Evolutionary conservation across 176 grass and related monocot genomes (phyloP).

Genomic region (Urochloa ruziziensis): DNA sequence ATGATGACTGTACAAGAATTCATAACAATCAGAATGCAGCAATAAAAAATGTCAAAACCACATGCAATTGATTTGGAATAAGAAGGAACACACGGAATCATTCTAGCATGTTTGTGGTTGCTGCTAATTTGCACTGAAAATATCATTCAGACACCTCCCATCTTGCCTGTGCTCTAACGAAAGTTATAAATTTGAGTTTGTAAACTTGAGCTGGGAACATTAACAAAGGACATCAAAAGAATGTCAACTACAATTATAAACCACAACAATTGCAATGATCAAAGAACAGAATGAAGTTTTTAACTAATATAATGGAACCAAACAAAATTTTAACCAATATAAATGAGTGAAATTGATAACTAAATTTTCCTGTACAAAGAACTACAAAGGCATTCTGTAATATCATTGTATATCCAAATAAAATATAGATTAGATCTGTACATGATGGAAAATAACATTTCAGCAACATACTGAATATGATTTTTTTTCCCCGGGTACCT

Average conservation of each 20-base stretch:
- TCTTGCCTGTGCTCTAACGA: not conserved
- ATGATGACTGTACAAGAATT: not conserved
- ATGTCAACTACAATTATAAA: not conserved
- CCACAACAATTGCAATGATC: not conserved
- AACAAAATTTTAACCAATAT: not conserved
- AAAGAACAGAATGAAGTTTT: not conserved
- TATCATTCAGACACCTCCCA: not conserved
- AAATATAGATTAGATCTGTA: not conserved
- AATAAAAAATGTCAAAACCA: slow-evolving; percentile 1
- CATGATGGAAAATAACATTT: not conserved
- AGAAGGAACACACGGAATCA: not conserved
- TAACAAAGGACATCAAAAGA: not conserved
- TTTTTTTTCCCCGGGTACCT: not conserved
- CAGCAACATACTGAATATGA: not conserved
- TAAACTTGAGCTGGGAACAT: not conserved
- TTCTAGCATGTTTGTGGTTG: not conserved
- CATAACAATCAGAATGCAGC: not conserved
- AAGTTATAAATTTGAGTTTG: not conserved
- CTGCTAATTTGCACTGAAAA: not conserved
- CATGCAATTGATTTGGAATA: not conserved
- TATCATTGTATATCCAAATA: not conserved
- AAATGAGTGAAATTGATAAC: not conserved
- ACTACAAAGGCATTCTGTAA: not conserved
- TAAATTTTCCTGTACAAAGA: not conserved
- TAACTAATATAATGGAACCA: not conserved